phyloP scores from a whole-genome alignment of 306 rosid species.

The Clitoria ternatea region DNA sequence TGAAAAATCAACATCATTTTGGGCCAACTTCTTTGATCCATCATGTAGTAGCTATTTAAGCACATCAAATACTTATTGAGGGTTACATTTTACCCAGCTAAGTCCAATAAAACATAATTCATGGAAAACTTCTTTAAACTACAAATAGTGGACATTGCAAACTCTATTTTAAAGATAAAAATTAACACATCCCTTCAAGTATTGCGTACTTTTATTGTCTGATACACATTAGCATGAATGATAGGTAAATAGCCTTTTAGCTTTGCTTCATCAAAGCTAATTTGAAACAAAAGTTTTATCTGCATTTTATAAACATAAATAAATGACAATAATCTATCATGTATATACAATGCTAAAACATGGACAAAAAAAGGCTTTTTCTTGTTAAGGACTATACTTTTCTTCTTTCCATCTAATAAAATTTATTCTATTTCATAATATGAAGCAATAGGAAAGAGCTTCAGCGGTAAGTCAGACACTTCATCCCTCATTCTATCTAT shows the following conservation, averaged over 20 bases:
- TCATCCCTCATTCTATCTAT: background rate
- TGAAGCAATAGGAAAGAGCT: slow-evolving; percentile 4
- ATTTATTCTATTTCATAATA: background rate
- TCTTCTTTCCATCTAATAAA: background rate
- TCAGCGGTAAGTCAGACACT: background rate
- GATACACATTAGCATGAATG: slow-evolving; percentile 98
- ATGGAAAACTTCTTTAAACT: slow-evolving; percentile 19
- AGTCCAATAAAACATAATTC: slow-evolving; percentile 30
- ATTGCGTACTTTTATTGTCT: slow-evolving; percentile 99
- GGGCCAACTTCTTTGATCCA: slow-evolving; percentile 88
- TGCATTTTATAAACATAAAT: slow-evolving; percentile 32
- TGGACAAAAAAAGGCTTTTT: slow-evolving; percentile 6
- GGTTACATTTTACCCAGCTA: slow-evolving; percentile 19
- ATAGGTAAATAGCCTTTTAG: slow-evolving; percentile 84
- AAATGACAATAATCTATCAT: slow-evolving; percentile 16
- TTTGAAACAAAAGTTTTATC: slow-evolving; percentile 96
- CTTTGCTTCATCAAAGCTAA: slow-evolving; percentile 95
- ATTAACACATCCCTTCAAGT: slow-evolving; percentile 99
- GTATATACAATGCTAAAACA: background rate
- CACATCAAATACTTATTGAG: slow-evolving; percentile 18
- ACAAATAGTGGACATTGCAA: slow-evolving; percentile 35
- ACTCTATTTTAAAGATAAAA: slow-evolving; percentile 66
- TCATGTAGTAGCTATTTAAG: slow-evolving; percentile 75
- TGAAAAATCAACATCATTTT: slow-evolving; percentile 51
- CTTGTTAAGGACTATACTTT: background rate